Conservation (phyloP, 805 yeast genomes). For the Candida sakaeoensis region DNA sequence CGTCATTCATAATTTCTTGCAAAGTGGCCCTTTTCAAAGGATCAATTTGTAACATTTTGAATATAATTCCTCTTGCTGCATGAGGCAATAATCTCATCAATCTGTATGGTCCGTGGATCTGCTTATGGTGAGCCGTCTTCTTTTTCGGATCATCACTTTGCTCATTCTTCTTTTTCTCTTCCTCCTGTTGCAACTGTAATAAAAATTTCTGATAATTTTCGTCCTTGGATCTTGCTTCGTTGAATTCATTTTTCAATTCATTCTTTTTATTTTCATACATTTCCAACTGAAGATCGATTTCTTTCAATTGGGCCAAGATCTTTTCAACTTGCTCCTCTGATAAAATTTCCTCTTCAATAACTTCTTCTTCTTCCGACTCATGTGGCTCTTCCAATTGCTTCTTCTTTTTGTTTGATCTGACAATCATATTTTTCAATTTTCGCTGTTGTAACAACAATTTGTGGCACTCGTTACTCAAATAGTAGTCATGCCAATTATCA, state of each 20-base stretch:
- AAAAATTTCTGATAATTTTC: conserved; percentile 9
- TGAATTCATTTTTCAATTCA: conserved; percentile 31
- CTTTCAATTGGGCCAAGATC: conserved; percentile 30
- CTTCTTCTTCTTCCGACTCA: conserved; percentile 12
- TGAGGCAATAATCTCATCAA: conserved; percentile 78
- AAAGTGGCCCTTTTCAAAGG: conserved; percentile 61
- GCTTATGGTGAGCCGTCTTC: conserved; percentile 43
- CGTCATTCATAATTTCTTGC: conserved; percentile 62
- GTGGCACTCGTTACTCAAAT: conserved; percentile 68
- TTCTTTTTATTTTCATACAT: conserved; percentile 32
- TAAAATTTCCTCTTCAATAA: conserved; percentile 22
- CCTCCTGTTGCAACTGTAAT: conserved; percentile 7
- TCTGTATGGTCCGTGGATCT: conserved; percentile 80
- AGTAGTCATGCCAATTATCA: conserved; percentile 75
- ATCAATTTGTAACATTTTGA: conserved; percentile 61
- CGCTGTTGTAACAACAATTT: conserved; percentile 58
- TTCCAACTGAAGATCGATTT: conserved; percentile 34
- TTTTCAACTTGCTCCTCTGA: conserved; percentile 31
- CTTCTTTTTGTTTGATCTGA: conserved; percentile 40
- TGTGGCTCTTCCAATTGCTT: conserved; percentile 18
- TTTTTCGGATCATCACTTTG: conserved; percentile 17
- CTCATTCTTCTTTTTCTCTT: conserved; percentile 12
- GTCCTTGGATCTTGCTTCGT: conserved; percentile 16
- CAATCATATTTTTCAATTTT: conserved; percentile 46
- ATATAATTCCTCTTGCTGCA: conserved; percentile 73